Evolutionary conservation across 371 early-diverging fungal species (phyloP).

Genomic region (Sporodiniella umbellata): DNA sequence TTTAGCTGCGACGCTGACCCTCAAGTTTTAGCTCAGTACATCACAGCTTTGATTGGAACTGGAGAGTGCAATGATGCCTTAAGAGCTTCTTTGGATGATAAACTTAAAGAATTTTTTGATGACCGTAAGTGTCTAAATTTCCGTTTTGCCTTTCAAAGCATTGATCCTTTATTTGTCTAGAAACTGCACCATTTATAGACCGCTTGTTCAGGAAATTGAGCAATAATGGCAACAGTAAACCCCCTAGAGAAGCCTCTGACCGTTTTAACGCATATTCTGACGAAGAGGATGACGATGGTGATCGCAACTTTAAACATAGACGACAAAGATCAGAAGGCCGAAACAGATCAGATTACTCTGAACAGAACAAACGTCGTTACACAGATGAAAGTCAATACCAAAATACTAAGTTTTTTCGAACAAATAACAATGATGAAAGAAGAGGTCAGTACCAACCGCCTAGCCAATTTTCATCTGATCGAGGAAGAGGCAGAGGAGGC

Average conservation of each 20-base stretch:
- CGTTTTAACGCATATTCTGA: conserved; percentile 57
- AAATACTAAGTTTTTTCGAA: conserved; percentile 23
- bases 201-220: conserved; percentile 55
- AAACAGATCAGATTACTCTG: conserved; percentile 22
- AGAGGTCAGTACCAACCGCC: conserved; percentile 7
- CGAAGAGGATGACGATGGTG: conserved; percentile 57
- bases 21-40: conserved; percentile 73
- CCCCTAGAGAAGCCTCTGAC: background rate
- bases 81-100: conserved; percentile 34
- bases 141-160: background rate
- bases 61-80: conserved; percentile 48
- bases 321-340: conserved; percentile 50
- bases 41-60: conserved; percentile 72
- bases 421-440: conserved; percentile 16
- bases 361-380: conserved; percentile 25
- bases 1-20: conserved; percentile 81
- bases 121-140: conserved; percentile 60
- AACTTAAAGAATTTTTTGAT: conserved; percentile 55
- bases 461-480: conserved; percentile 7
- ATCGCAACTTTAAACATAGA: conserved; percentile 72
- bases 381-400: conserved; percentile 15
- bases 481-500: conserved; percentile 21
- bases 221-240: conserved; percentile 4
- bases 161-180: conserved; percentile 25
- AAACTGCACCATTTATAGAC: conserved; percentile 65